Evolutionary conservation across 805 yeast species (phyloP), one percentile per base, ranked within the genome.

Genomic region (Blastobotrys parvus): DNA sequence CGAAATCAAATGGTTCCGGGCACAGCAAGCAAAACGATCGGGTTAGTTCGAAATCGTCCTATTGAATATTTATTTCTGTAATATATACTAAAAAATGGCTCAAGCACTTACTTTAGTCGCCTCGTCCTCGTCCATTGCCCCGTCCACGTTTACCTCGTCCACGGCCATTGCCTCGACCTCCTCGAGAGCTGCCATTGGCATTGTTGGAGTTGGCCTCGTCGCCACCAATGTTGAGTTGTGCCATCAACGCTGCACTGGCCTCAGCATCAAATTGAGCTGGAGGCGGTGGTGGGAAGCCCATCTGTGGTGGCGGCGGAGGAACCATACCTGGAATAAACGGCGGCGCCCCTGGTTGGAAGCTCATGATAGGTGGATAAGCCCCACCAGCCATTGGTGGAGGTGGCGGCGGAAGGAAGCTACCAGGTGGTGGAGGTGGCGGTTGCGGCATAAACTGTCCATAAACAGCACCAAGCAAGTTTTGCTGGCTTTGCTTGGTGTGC

Each of bases 1-100:
- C 61, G 97, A 89, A 57, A 67, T 64, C 39, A 66, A 71, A 43
- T 72, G 83, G 69, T 69, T 83, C 49, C 68, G 47, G 20, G 49
- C 48, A 35, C 59, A 56, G 22, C 44, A 49, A 27, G 53, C 51
- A 30, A 25, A 25, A 25, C 29, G 11, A 11, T 7, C 7, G 11
- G 29, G 10, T 11, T 8, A 25, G 29, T 25, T 8, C 29, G 11
- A n/a, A n/a, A n/a, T n/a, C n/a, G n/a, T n/a, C n/a, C n/a, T n/a
- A n/a, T n/a, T n/a, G 29, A 7, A 25, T 25, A 25, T 25, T 10
- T 36, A 25, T 35, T 35, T 19, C 27, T 35, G 17, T 21, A 27
- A 40, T 7, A 34, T 33, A 4, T 32, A 13, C 22, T 19, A 11
- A 25, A 13, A 19, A 18, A 15, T 34, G 19, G 13, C 10, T 11